Evolutionary conservation across 2,329 filamentous ascomycete genomes (phyloP), one percentile per base, ranked within the genome.

Genomic region (Hymenoscyphus salicellus): DNA sequence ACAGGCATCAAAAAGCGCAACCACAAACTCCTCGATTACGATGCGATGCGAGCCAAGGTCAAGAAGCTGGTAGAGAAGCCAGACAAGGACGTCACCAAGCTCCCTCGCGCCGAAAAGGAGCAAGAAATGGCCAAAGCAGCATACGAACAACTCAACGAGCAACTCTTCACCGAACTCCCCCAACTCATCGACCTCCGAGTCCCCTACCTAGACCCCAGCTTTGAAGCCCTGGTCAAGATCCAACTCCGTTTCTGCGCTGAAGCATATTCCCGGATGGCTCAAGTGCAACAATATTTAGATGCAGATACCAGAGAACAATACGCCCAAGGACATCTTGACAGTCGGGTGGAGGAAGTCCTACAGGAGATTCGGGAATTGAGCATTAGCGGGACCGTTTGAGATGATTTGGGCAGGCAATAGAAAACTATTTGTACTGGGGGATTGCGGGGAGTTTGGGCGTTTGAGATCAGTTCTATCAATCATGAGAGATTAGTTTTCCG

Each of bases 161-260:
- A 98, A 78, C 86, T 99, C 61, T 96, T 91, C 73, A 89, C 87
- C 62, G 95, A 99, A 80, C 80, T 99, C 62, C 95, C 95, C 1
- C 94, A 98, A 78, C 85, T 99, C 61, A 98, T 99, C 77, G 95
- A 99, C 75, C 84, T 99, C 67, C 90, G 95, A 63, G 95, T 99
- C 16, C 96, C 96, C 0, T 99, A 99, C 76, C 86, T 99, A 64
- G 95, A 99, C 74, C 96, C 96, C 0, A 94, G 89, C 67, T 99
- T 99, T 75, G 95, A 99, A 79, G 95, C 96, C 0, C 87, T 99
- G 61, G 95, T 99, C 77, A 99, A 99, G 83, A 99, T 99, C 71
- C 95, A 99, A 81, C 79, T 99, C 73, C 86, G 95, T 43, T 99
- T 99, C 82, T 99, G 96, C 75, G 95, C 96, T 7, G 95, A 99